Evolutionary conservation across 2,329 filamentous ascomycete species (phyloP).

Genomic region (Plectosphaerella plurivora): DNA sequence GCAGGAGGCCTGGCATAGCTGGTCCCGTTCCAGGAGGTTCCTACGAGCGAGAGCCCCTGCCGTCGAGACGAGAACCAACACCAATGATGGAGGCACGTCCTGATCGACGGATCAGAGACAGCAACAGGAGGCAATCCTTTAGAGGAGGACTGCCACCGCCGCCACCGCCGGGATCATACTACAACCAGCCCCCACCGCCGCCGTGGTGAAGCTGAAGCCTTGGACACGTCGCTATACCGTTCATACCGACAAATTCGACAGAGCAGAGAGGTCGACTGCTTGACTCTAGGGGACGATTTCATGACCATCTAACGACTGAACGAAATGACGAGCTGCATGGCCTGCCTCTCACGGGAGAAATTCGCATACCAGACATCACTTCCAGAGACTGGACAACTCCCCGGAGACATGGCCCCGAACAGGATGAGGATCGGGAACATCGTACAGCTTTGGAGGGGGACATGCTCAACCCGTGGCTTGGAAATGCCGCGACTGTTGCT

Average conservation of each 20-base stretch:
- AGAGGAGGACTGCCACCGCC: constrained; percentile 6
- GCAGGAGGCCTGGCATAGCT: constrained; percentile 23
- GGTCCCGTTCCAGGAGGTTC: constrained; percentile 10
- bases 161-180: constrained; percentile 2
- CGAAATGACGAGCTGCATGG: neutral
- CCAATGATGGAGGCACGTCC: constrained; percentile 32
- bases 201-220: neutral
- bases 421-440: too few relatives aligned
- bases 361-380: neutral
- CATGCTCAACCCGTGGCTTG: too few relatives aligned
- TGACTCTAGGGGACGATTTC: neutral
- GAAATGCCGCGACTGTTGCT: too few relatives aligned
- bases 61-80: constrained; percentile 31
- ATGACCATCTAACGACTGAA: neutral
- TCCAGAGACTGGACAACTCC: neutral
- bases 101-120: constrained; percentile 11
- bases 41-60: constrained; percentile 23
- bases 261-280: neutral
- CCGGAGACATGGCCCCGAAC: too few relatives aligned
- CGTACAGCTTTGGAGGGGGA: too few relatives aligned
- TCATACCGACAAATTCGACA: neutral
- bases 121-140: neutral
- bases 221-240: neutral
- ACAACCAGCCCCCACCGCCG: neutral
- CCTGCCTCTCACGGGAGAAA: neutral